Evolutionary conservation across 225 moss, liverwort and hornwort species (phyloP).

Genomic region (Anthoceros angustus): DNA sequence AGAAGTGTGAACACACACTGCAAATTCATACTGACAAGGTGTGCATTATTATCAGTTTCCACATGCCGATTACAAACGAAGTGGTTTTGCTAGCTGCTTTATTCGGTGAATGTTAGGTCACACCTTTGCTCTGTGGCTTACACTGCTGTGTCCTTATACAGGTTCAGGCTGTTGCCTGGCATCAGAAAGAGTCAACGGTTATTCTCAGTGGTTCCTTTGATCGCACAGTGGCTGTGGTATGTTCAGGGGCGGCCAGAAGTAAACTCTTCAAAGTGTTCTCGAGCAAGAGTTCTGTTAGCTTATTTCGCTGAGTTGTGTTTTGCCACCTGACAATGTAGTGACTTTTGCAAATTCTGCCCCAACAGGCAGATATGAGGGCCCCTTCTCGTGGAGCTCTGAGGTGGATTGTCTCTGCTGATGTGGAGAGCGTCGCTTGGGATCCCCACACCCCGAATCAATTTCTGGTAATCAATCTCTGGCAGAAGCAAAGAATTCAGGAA

Average conservation of each 20-base stretch:
- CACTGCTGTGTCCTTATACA: background rate
- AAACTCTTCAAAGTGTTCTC: constrained; percentile 12
- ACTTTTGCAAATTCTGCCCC: background rate
- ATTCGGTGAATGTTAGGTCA: background rate
- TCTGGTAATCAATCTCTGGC: constrained; percentile 15
- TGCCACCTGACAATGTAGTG: no score
- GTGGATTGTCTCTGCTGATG: constrained; percentile 80
- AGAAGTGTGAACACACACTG: constrained; percentile 77
- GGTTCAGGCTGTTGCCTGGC: constrained; percentile 89
- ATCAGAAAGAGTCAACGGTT: constrained; percentile 64
- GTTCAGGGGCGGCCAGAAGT: no score
- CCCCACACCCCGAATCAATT: constrained; percentile 57
- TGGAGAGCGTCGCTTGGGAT: constrained; percentile 75
- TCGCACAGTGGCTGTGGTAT: constrained; percentile 51
- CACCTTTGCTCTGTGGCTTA: background rate
- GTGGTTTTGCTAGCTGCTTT: background rate
- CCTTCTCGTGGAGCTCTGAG: constrained; percentile 63
- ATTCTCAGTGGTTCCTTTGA: constrained; percentile 92
- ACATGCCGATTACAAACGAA: background rate
- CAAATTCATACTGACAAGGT: constrained; percentile 66
- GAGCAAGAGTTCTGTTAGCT: no score
- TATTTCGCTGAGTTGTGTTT: no score
- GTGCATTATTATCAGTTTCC: background rate
- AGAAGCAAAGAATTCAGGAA: background rate
- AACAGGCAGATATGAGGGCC: constrained; percentile 51